Evolutionary conservation across 208 protist genomes (phyloP).

Genomic region (Histomonas meleagridis): DNA sequence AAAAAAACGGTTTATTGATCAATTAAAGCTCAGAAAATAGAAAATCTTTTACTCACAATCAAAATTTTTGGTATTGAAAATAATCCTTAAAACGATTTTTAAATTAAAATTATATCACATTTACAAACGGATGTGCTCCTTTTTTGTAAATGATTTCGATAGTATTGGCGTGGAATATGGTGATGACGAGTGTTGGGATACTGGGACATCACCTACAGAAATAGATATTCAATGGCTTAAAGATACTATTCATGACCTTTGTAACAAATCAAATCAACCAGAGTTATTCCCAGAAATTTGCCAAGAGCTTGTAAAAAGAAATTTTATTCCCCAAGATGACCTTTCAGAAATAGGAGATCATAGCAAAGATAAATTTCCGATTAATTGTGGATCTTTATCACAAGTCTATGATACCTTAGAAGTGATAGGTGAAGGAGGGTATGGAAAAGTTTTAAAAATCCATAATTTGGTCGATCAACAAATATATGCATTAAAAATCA

Average conservation of each 20-base stretch:
- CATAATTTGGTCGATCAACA: slow-evolving; percentile 11
- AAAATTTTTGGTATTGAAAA: too few species aligned
- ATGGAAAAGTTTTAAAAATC: slow-evolving; percentile 3
- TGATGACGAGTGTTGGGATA: too few species aligned
- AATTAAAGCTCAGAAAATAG: too few species aligned
- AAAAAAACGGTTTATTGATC: too few species aligned
- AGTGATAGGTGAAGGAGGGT: neutral
- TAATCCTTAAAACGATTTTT: too few species aligned
- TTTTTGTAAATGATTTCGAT: too few species aligned
- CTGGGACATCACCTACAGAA: neutral
- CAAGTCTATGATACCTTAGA: neutral
- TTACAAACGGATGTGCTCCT: too few species aligned
- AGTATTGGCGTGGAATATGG: too few species aligned
- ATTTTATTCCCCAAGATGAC: neutral
- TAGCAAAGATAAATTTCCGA: neutral
- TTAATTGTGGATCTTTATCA: too few species aligned
- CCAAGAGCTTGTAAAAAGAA: neutral
- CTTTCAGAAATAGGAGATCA: neutral
- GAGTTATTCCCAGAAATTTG: neutral
- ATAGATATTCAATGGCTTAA: neutral
- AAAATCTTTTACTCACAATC: too few species aligned
- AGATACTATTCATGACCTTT: neutral
- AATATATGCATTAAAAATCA: slow-evolving; percentile 9
- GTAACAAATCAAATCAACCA: neutral
- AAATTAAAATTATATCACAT: too few species aligned